A percentile compares a stretch with the other conserved stretches of the same genome.
Evolutionary conservation across 2,329 filamentous ascomycete genomes (phyloP).

Genomic region (Beauveria brongniartii): DNA sequence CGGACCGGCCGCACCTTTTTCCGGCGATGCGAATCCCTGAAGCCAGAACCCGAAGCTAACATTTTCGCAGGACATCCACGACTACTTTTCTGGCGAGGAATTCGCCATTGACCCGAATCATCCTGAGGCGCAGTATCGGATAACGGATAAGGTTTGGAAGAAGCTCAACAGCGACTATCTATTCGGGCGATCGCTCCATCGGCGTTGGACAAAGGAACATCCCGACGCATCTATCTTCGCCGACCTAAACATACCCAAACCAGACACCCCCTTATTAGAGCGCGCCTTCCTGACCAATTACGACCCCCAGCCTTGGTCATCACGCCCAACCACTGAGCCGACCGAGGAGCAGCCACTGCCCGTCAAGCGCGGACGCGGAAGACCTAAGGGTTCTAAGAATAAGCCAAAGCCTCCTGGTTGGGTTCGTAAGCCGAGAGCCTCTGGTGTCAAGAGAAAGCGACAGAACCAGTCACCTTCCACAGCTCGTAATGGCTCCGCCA

Average conservation of each 20-base stretch:
- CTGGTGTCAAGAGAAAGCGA: background rate
- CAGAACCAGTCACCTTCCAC: background rate
- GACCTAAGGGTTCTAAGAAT: background rate
- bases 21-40: constrained; percentile 6
- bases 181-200: too few relatives aligned
- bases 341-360: background rate
- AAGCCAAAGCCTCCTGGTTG: background rate
- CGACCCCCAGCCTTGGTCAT: too few relatives aligned
- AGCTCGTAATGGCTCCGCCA: constrained; percentile 20
- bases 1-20: constrained; percentile 16
- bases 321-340: background rate
- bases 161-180: too few relatives aligned
- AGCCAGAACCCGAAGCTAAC: constrained; percentile 14
- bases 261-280: too few relatives aligned
- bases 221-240: too few relatives aligned
- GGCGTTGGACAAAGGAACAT: too few relatives aligned
- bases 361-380: background rate
- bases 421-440: too few relatives aligned
- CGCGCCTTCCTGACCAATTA: too few relatives aligned
- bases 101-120: background rate
- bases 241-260: too few relatives aligned
- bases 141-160: too few relatives aligned
- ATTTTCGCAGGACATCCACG: constrained; percentile 13
- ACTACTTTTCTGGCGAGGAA: background rate
- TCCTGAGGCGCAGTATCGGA: background rate